Conservation (phyloP, 2,329 filamentous ascomycete species). For the Hymenoscyphus salicellus region DNA sequence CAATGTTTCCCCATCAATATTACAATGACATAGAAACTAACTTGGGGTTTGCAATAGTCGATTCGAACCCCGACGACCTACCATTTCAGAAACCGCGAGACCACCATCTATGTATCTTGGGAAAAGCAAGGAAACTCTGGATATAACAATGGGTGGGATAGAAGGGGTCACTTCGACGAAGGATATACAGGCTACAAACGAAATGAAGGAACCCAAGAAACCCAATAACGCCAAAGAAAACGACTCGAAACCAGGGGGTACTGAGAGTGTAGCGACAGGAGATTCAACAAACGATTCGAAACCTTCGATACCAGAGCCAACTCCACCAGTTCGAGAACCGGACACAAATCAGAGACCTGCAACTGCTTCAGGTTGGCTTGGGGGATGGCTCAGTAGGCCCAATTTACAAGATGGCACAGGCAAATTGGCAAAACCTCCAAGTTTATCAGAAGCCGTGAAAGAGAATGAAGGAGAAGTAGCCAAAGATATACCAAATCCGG, state of each 20-base stretch:
- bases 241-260: background rate
- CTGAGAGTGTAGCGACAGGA: background rate
- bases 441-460: background rate
- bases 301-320: slow-evolving; percentile 9
- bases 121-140: slow-evolving; percentile 36
- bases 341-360: slow-evolving; percentile 20
- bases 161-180: slow-evolving; percentile 7
- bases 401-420: slow-evolving; percentile 9
- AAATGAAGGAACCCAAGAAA: slow-evolving; percentile 9
- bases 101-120: slow-evolving; percentile 36
- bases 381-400: slow-evolving; percentile 49
- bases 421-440: slow-evolving; percentile 1
- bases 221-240: slow-evolving; percentile 2
- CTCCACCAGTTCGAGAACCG: background rate
- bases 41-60: slow-evolving; percentile 12
- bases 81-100: slow-evolving; percentile 20
- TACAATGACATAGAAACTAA: background rate
- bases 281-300: background rate
- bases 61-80: slow-evolving; percentile 30
- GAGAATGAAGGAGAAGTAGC: slow-evolving; percentile 9
- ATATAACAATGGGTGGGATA: slow-evolving; percentile 31
- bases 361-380: slow-evolving; percentile 51
- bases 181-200: background rate
- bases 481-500: background rate
- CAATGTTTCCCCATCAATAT: background rate